phyloP scores from a whole-genome alignment of 805 yeast species.

The Debaryomyces prosopidis region DNA sequence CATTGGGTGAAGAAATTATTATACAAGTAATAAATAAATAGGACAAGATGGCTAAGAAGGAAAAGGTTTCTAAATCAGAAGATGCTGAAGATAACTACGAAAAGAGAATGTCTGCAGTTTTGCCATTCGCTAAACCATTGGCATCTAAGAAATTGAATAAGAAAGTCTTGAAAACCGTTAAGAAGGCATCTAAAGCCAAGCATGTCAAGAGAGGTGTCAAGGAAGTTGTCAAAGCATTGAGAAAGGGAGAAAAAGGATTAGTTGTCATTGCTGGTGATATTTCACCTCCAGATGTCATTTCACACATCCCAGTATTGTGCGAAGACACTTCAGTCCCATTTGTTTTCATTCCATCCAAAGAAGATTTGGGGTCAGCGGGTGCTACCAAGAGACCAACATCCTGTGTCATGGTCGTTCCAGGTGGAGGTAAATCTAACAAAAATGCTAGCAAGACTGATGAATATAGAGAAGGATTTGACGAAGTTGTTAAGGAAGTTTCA shows the following conservation, averaged over 20 bases:
- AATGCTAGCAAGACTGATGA: conserved; percentile 71
- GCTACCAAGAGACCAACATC: conserved; percentile 99
- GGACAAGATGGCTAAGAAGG: conserved; percentile 44
- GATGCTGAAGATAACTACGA: conserved; percentile 83
- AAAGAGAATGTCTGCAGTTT: conserved; percentile 81
- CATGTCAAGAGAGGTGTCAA: conserved; percentile 98
- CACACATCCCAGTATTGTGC: conserved; percentile 96
- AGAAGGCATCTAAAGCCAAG: conserved; percentile 97
- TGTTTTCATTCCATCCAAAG: conserved; percentile 94
- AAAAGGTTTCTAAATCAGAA: conserved; percentile 41
- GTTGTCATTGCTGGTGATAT: conserved; percentile 98
- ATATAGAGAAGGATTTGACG: conserved; percentile 90
- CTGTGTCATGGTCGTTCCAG: conserved; percentile 96
- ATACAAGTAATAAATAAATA: conserved; percentile 1
- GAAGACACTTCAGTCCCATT: conserved; percentile 92
- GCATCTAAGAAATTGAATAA: conserved; percentile 96
- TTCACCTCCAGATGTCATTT: conserved; percentile 94
- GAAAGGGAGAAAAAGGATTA: conserved; percentile 97
- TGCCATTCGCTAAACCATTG: conserved; percentile 91
- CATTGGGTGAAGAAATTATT: neutral
- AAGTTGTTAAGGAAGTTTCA: conserved; percentile 87
- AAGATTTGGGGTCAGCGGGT: conserved; percentile 98
- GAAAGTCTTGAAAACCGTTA: conserved; percentile 91
- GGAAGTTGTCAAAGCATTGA: conserved; percentile 95
- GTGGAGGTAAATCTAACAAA: conserved; percentile 83